phyloP scores from a whole-genome alignment of 768 basidiomycete species.

The Ramaria rubella region DNA sequence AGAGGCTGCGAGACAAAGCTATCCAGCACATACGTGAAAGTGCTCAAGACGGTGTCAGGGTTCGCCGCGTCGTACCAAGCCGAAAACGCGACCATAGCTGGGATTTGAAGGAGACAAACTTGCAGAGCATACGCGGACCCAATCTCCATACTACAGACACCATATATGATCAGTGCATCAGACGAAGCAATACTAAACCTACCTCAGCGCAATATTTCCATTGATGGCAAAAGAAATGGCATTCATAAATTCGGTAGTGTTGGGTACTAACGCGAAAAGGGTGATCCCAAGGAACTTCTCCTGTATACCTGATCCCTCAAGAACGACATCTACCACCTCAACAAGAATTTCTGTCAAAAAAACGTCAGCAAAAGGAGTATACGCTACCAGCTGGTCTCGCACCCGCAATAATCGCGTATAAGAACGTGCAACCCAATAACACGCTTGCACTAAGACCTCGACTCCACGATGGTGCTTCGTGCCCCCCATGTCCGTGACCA shows the following conservation, averaged over 20 bases:
- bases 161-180: not conserved
- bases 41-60: slow-evolving; percentile 55
- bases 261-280: slow-evolving; percentile 94
- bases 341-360: slow-evolving; percentile 72
- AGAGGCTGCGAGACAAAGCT: not conserved
- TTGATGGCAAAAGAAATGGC: slow-evolving; percentile 97
- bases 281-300: slow-evolving; percentile 98
- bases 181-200: not conserved
- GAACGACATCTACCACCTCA: slow-evolving; percentile 90
- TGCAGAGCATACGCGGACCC: slow-evolving; percentile 98
- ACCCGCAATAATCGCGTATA: slow-evolving; percentile 97
- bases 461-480: slow-evolving; percentile 97
- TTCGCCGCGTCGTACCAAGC: slow-evolving; percentile 78
- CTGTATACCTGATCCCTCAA: slow-evolving; percentile 86
- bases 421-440: slow-evolving; percentile 77
- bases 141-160: slow-evolving; percentile 88
- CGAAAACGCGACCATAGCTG: slow-evolving; percentile 98
- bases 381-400: slow-evolving; percentile 22
- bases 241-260: slow-evolving; percentile 99
- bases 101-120: slow-evolving; percentile 95
- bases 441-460: slow-evolving; percentile 85
- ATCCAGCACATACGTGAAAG: slow-evolving; percentile 74
- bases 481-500: slow-evolving; percentile 62
- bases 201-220: slow-evolving; percentile 85
- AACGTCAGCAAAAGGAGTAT: not conserved